Conservation (phyloP, 257 asterid species). For the Cinchona pubescens region DNA sequence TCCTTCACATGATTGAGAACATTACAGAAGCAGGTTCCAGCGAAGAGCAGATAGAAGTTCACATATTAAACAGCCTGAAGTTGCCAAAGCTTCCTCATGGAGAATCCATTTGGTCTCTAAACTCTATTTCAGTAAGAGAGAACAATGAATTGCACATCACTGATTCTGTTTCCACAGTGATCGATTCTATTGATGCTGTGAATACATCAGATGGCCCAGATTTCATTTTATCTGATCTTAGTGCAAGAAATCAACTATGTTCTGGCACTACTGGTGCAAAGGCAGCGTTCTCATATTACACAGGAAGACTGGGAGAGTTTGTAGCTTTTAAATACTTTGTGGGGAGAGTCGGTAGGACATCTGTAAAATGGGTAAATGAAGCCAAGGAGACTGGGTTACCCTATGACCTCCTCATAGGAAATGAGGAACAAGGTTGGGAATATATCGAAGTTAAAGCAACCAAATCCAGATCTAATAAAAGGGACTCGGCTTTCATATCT, state of each 20-base stretch:
- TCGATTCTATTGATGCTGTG: conserved; percentile 33
- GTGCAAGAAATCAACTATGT: conserved; percentile 33
- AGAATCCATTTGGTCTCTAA: conserved; percentile 69
- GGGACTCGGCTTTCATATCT: conserved; percentile 69
- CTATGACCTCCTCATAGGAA: conserved; percentile 63
- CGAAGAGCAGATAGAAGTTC: conserved; percentile 74
- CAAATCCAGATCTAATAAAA: conserved; percentile 50
- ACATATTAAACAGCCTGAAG: conserved; percentile 79
- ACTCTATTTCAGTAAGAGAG: conserved; percentile 32
- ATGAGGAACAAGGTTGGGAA: conserved; percentile 42
- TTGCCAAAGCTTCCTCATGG: conserved; percentile 62
- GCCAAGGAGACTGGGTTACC: conserved; percentile 76
- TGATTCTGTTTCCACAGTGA: conserved; percentile 16
- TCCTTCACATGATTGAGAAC: conserved; percentile 81
- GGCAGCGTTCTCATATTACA: conserved; percentile 54
- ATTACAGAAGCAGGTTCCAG: conserved; percentile 82
- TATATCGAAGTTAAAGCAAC: conserved; percentile 90
- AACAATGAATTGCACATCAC: conserved; percentile 16
- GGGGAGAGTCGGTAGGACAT: conserved; percentile 35
- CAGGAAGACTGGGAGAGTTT: conserved; percentile 82
- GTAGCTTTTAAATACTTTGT: conserved; percentile 63
- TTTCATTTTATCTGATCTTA: conserved; percentile 26
- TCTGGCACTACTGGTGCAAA: conserved; percentile 30
- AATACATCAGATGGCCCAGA: conserved; percentile 26
- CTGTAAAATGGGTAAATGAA: conserved; percentile 84